Conservation (phyloP, 495 filamentous ascomycete species). For the Lepraria neglecta region DNA sequence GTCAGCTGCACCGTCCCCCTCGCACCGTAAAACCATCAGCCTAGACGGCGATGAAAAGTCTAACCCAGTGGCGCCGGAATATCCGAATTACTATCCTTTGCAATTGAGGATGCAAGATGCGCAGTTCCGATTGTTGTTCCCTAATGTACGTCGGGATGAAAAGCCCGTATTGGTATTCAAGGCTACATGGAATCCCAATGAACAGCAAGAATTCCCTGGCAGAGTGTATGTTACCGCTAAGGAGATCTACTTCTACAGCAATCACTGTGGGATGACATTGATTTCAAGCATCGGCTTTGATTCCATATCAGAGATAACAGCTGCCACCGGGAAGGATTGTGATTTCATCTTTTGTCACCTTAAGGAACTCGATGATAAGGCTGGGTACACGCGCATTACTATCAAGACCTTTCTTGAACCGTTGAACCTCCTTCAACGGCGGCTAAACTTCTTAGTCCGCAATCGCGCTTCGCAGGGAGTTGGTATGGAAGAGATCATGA, state of each 20-base stretch:
- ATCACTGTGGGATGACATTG: constrained; percentile 85
- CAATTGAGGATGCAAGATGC: constrained; percentile 82
- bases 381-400: constrained; percentile 63
- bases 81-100: constrained; percentile 75
- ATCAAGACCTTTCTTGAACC: constrained; percentile 92
- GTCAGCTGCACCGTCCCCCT: constrained; percentile 20
- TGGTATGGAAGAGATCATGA: constrained; percentile 57
- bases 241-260: constrained; percentile 91
- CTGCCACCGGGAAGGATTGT: constrained; percentile 80
- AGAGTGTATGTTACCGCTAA: constrained; percentile 80
- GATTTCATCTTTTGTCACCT: constrained; percentile 91
- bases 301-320: constrained; percentile 80
- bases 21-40: constrained; percentile 78
- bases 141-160: constrained; percentile 64
- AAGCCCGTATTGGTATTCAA: constrained; percentile 74
- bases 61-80: constrained; percentile 48
- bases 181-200: constrained; percentile 67
- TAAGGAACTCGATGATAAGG: constrained; percentile 52
- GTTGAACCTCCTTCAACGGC: constrained; percentile 68
- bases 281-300: constrained; percentile 67
- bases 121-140: constrained; percentile 88
- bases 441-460: constrained; percentile 76
- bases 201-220: constrained; percentile 76
- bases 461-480: constrained; percentile 61
- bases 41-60: constrained; percentile 56